phyloP scores from a whole-genome alignment of 768 basidiomycete genomes.

The Pisolithus microcarpus region DNA sequence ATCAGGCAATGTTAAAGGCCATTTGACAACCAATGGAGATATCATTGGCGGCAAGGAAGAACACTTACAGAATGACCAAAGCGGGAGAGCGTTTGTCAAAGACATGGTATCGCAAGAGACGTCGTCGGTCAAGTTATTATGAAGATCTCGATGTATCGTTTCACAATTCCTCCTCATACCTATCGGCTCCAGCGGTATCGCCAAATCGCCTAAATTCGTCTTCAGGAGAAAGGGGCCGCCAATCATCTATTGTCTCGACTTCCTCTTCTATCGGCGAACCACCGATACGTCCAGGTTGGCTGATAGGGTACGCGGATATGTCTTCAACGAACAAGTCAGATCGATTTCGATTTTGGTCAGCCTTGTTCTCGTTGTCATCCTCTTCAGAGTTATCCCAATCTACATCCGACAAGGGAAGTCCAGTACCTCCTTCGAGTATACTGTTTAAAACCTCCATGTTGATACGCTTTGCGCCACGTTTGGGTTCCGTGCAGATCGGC shows the following conservation, averaged over 20 bases:
- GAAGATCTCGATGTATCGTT: neutral
- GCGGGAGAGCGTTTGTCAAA: neutral
- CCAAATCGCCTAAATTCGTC: slow-evolving; percentile 11
- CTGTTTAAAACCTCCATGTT: slow-evolving; percentile 51
- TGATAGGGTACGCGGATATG: neutral
- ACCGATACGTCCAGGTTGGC: neutral
- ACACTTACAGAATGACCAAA: neutral
- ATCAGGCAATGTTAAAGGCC: too few relatives aligned
- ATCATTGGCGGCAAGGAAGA: neutral
- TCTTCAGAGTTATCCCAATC: neutral
- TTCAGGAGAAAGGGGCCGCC: slow-evolving; percentile 37
- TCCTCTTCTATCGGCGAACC: slow-evolving; percentile 6
- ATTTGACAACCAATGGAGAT: neutral
- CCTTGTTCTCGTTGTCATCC: slow-evolving; percentile 17
- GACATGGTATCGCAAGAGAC: neutral
- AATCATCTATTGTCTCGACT: slow-evolving; percentile 37
- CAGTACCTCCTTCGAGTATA: slow-evolving; percentile 34
- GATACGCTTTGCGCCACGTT: slow-evolving; percentile 35
- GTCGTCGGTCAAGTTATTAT: too few relatives aligned
- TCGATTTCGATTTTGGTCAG: slow-evolving; percentile 2
- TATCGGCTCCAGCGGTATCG: slow-evolving; percentile 11
- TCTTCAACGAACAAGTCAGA: neutral
- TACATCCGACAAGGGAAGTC: neutral
- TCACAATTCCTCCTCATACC: slow-evolving; percentile 27
- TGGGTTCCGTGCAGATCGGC: slow-evolving; percentile 11